Percentiles rank a stretch among this genome's conserved stretches.
Evolutionary conservation across 371 early-diverging fungal species (phyloP).

Genomic region (Chytridium lagenaria): DNA sequence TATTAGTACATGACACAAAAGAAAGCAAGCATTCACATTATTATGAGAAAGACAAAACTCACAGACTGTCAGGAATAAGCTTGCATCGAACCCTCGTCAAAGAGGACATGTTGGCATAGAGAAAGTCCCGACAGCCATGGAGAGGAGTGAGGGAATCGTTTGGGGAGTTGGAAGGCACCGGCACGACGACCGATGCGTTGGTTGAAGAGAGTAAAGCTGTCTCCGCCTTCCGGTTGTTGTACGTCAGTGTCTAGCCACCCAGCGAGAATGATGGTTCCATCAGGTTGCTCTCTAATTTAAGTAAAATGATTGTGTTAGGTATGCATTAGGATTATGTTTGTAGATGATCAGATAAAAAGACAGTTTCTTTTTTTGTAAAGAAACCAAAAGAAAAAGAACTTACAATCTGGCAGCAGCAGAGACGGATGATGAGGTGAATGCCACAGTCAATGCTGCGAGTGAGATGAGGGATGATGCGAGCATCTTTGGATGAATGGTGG

Average conservation of each 20-base stretch:
- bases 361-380: no score
- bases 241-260: constrained; percentile 29
- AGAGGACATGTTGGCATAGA: constrained; percentile 8
- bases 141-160: no score
- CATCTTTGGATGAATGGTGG: neutral
- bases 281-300: constrained; percentile 31
- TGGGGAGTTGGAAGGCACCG: constrained; percentile 27
- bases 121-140: constrained; percentile 20
- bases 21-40: neutral
- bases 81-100: constrained; percentile 27
- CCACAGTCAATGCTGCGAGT: neutral
- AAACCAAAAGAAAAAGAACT: neutral
- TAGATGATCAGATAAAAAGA: no score
- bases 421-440: neutral
- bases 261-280: constrained; percentile 31
- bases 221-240: constrained; percentile 16
- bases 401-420: constrained; percentile 15
- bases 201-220: constrained; percentile 29
- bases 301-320: neutral
- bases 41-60: neutral
- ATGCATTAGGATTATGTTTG: neutral
- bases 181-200: constrained; percentile 20
- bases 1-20: neutral
- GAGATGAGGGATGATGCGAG: neutral
- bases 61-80: constrained; percentile 31